Conservation (phyloP, 2,329 filamentous ascomycete genomes). For the Fusarium sp. region DNA sequence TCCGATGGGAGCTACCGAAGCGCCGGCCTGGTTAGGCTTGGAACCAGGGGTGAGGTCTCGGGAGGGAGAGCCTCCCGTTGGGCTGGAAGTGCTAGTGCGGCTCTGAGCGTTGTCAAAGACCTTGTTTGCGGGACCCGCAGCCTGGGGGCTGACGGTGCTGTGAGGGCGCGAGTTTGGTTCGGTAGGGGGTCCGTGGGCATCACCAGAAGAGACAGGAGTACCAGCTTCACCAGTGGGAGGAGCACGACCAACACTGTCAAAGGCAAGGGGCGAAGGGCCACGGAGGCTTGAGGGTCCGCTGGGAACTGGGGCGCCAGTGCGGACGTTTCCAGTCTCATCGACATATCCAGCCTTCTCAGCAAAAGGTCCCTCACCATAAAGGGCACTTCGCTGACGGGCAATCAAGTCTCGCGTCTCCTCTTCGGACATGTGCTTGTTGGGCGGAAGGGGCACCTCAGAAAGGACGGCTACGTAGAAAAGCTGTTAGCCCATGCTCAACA, state of each 20-base stretch:
- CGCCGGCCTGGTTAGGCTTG: conserved; percentile 66
- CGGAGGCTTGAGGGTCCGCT: conserved; percentile 73
- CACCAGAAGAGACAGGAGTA: conserved; percentile 55
- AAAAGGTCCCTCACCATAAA: conserved; percentile 84
- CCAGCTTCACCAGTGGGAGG: conserved; percentile 53
- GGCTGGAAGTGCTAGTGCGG: conserved; percentile 87
- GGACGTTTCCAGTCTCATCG: conserved; percentile 73
- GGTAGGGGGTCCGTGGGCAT: conserved; percentile 62
- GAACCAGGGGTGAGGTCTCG: conserved; percentile 66
- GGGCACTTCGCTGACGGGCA: conserved; percentile 90
- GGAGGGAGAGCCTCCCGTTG: conserved; percentile 80
- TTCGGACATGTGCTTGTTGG: conserved; percentile 88
- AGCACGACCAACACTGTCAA: conserved; percentile 66
- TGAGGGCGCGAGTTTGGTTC: conserved; percentile 74
- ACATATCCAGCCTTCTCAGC: conserved; percentile 74
- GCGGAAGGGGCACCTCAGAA: conserved; percentile 55
- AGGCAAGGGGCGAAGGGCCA: conserved; percentile 82
- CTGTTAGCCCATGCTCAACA: conserved; percentile 53
- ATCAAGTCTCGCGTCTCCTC: conserved; percentile 96
- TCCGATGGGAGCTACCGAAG: conserved; percentile 89
- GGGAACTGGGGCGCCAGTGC: conserved; percentile 73
- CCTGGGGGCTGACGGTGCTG: conserved; percentile 86
- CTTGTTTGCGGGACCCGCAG: conserved; percentile 65
- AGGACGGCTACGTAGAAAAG: conserved; percentile 62
- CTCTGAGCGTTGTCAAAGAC: conserved; percentile 73